Base-by-base conservation (phyloP, 2,329 filamentous ascomycete species). In the Talaromyces sp. region DNA sequence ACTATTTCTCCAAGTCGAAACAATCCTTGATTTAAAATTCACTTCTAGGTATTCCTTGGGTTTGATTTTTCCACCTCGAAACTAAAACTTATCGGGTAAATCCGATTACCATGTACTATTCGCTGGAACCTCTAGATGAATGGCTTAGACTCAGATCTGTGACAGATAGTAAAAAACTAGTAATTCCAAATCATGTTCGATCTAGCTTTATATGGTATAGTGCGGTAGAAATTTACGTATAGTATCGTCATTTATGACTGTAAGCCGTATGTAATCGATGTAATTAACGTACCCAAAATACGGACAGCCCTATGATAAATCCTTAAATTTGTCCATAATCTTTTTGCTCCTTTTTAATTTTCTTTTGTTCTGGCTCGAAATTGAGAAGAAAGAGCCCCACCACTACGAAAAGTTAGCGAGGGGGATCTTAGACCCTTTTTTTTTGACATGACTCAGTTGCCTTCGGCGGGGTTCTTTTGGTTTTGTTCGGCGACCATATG, bases 161-260 rank as follows among this genome's bases (percentile, higher is more conserved):
- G 9, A 41, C 10, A 46, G 5, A 15, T 25, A 15, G 22, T 31
- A 33, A 35, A 48, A 35, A 9, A 35, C n/a, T n/a, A n/a, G n/a
- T 48, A 48, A 48, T 48, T 48, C 45, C 45, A 48, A 48, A 48
- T 48, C 41, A 46, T 46, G 25, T n/a, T 33, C n/a, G n/a, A 10
- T 11, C 45, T 48, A 35, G 11, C n/a, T 17, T 4, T 21, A 19
- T 33, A 17, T 21, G 45, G 45, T n/a, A 25, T 33, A 48, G 45
- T 19, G 45, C 13, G n/a, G 28, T 13, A 9, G 15, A 31, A 17
- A 31, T 46, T 31, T 46, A 48, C n/a, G n/a, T 28, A 8, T 3
- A 10, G 8, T 35, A 2, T 10, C 45, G 28, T 48, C 19, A 48
- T 35, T 48, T 21, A 33, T 48, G 45, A 28, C 28, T 33, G 43